Evolutionary conservation across 1,284 basidiomycete genomes (phyloP).

Genomic region (Apiotrichum laibachii): DNA sequence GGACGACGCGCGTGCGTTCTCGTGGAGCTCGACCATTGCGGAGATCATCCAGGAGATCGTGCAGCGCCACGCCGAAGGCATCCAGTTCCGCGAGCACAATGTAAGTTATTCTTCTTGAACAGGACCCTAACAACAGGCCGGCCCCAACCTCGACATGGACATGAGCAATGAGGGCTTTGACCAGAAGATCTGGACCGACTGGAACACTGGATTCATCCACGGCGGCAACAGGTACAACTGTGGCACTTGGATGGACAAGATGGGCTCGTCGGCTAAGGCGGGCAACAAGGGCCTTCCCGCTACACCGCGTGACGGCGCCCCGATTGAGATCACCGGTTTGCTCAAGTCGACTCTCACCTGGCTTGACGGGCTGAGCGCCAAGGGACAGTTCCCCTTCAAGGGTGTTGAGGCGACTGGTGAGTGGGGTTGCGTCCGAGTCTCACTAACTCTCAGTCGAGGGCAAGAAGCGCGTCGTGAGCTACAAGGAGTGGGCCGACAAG

Average conservation of each 20-base stretch:
- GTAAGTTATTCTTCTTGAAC: slow-evolving; percentile 23
- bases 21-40: slow-evolving; percentile 75
- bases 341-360: slow-evolving; percentile 89
- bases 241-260: slow-evolving; percentile 93
- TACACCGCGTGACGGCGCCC: slow-evolving; percentile 91
- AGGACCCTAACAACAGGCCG: slow-evolving; percentile 59
- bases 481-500: slow-evolving; percentile 83
- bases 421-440: slow-evolving; percentile 39
- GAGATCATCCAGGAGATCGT: slow-evolving; percentile 95
- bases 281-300: slow-evolving; percentile 92
- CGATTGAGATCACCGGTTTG: slow-evolving; percentile 91
- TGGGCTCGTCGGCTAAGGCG: slow-evolving; percentile 85
- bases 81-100: slow-evolving; percentile 92
- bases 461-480: slow-evolving; percentile 69
- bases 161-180: slow-evolving; percentile 93
- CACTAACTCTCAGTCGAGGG: slow-evolving; percentile 62
- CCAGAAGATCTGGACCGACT: slow-evolving; percentile 89
- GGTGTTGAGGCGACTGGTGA: slow-evolving; percentile 77
- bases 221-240: slow-evolving; percentile 73
- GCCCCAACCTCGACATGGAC: slow-evolving; percentile 87
- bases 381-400: slow-evolving; percentile 80
- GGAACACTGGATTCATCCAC: slow-evolving; percentile 84
- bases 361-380: slow-evolving; percentile 66
- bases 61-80: slow-evolving; percentile 88
- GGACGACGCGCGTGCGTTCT: slow-evolving; percentile 80